Base-by-base conservation (phyloP, 257 asterid genomes). In the Nicotiana noctiflora region DNA sequence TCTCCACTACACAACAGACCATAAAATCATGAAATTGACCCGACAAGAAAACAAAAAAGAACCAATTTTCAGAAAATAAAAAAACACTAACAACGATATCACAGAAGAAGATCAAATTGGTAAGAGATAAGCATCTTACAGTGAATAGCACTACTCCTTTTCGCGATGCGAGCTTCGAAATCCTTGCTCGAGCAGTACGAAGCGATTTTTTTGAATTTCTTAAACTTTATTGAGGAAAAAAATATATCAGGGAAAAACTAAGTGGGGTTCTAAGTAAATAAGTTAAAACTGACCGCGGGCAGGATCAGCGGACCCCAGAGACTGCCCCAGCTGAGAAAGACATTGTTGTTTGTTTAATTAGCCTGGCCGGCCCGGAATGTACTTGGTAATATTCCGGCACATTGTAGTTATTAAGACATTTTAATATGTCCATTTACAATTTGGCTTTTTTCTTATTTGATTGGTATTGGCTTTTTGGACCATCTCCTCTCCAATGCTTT, bases 311-410 rank as follows among this genome's bases (percentile, higher is more conserved):
- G 76, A 68, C 76, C 76, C 55, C 29, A 19, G 67, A 25, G 67
- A 25, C 13, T 29, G 49, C 25, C 74, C 74, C 2, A 65, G 61
- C 6, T 23, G 78, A 72, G 78, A 49, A 72, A 13, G 34, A 72
- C 78, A 46, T 44, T 72, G 78, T 72, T 46, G 74, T 64, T 72
- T 46, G 74, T 64, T 64, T 64, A 64, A 64, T 64, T 64, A 64
- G 49, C 7, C 49, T 64, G 40, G 81, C 81, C 81, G 74, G 81
- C 81, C 57, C 81, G 81, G 81, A 59, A 77, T 77, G 74, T 59
- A 59, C 56, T 62, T 37, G 18, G 81, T 77, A 77, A 77, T 77
- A 77, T 77, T 77, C 81, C 81, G 81, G 81, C 12, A 59, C 57
- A 55, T 57, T 59, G 53, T 59, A 34, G 40, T 57, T 6, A 72